Conservation (phyloP, 2,329 filamentous ascomycete species). For the Pestalotiopsis fici region DNA sequence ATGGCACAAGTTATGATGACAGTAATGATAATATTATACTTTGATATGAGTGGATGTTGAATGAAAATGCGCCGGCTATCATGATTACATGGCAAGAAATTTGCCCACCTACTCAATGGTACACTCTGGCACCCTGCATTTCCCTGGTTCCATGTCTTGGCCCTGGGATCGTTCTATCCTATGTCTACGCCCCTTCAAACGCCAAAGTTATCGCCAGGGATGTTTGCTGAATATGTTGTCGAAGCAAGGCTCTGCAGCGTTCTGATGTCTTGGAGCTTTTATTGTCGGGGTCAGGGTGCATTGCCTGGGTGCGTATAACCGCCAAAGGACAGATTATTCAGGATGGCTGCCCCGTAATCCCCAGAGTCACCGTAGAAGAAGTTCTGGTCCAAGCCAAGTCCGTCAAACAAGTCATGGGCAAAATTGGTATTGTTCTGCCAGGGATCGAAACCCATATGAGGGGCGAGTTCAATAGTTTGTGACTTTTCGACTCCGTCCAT, state of each 20-base stretch:
- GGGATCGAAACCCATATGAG: constrained; percentile 8
- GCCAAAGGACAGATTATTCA: constrained; percentile 16
- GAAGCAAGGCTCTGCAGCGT: not conserved
- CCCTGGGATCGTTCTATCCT: not conserved
- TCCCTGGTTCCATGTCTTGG: not conserved
- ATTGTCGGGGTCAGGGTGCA: not conserved
- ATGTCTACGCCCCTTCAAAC: not conserved
- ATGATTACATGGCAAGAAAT: not conserved
- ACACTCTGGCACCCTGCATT: not conserved
- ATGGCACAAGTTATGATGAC: not conserved
- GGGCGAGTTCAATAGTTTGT: not conserved
- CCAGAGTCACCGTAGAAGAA: constrained; percentile 26
- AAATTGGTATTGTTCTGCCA: constrained; percentile 19
- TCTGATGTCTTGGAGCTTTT: not conserved
- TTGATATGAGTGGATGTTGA: not conserved
- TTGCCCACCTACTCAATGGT: not conserved
- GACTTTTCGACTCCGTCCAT: constrained; percentile 9
- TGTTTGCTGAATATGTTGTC: not conserved
- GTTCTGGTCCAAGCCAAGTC: constrained; percentile 25
- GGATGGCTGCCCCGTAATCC: constrained; percentile 19
- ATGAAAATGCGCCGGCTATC: not conserved
- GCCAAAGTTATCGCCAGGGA: not conserved
- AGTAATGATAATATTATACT: not conserved
- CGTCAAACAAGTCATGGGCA: constrained; percentile 26
- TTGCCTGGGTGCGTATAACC: not conserved